Evolutionary conservation across 2,329 filamentous ascomycete genomes (phyloP).

Genomic region (Trichoderma citrinoviride): DNA sequence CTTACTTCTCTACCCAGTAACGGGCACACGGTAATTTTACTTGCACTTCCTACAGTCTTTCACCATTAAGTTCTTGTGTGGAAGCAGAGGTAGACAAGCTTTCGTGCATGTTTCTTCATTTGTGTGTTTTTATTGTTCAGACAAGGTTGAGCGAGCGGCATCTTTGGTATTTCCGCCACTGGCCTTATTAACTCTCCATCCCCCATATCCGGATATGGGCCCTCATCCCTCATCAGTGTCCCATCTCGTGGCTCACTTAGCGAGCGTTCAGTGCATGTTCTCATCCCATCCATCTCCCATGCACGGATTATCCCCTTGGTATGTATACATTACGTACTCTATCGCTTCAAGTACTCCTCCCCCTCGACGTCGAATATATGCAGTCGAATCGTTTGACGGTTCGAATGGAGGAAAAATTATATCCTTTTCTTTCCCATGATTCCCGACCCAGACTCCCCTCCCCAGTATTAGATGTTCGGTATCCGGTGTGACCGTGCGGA

Average conservation of each 20-base stretch:
- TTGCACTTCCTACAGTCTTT: background rate
- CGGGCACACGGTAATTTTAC: background rate
- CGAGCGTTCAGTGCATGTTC: conserved; percentile 36
- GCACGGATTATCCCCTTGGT: conserved; percentile 38
- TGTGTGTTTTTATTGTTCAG: conserved; percentile 28
- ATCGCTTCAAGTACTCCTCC: conserved; percentile 31
- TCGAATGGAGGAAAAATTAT: conserved; percentile 18
- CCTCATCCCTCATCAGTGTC: conserved; percentile 20
- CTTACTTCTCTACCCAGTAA: background rate
- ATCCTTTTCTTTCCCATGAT: conserved; percentile 18
- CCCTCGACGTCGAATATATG: conserved; percentile 31
- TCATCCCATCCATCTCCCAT: conserved; percentile 29
- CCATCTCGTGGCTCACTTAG: conserved; percentile 32
- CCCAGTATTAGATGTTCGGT: conserved; percentile 28
- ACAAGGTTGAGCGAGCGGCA: conserved; percentile 39
- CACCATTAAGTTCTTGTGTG: background rate
- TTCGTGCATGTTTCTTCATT: conserved; percentile 22
- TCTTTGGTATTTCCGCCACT: conserved; percentile 39
- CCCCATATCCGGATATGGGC: background rate
- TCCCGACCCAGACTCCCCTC: conserved; percentile 26
- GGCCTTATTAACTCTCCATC: conserved; percentile 24
- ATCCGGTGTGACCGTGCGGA: conserved; percentile 30
- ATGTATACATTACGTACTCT: conserved; percentile 43
- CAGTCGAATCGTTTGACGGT: conserved; percentile 27
- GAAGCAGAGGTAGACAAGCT: background rate